Percentiles rank a stretch among this genome's conserved stretches.
These are phyloP conservation scores for Crotalaria pallida DNA, from an alignment of 306 rosid species.

Conservation along the genomic window DNA sequence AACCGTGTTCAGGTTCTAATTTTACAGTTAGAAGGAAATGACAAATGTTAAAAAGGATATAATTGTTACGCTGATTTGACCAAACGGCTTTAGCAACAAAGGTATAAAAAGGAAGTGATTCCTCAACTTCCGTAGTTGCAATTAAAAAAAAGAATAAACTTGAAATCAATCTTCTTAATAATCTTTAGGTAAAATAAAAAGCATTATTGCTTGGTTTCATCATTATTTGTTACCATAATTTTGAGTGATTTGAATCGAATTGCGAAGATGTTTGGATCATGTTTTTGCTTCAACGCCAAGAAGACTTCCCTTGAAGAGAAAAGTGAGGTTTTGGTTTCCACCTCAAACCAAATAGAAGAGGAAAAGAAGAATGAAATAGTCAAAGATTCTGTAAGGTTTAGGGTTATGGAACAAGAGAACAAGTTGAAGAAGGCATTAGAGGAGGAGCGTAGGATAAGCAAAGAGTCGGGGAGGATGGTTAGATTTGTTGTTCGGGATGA, in stretches of 20 bases:
- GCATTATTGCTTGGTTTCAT: background rate
- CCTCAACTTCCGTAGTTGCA: background rate
- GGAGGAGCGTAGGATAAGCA: background rate
- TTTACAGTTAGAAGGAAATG: background rate
- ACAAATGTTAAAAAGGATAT: background rate
- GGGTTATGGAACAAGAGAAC: background rate
- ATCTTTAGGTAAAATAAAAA: too few relatives aligned
- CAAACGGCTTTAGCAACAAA: background rate
- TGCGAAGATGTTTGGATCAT: background rate
- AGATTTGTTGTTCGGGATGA: background rate
- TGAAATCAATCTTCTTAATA: too few relatives aligned
- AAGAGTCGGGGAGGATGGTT: background rate
- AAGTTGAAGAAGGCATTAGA: background rate
- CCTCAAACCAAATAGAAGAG: background rate
- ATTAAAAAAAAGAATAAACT: background rate
- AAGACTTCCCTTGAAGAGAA: background rate
- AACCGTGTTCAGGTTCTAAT: background rate
- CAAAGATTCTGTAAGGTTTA: background rate
- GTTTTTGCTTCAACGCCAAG: background rate
- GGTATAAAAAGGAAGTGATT: background rate
- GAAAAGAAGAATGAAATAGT: background rate
- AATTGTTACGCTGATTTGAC: background rate
- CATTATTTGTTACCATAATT: background rate
- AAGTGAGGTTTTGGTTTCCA: background rate
- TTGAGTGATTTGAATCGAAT: background rate